Percentiles rank a stretch among this genome's conserved stretches.
Conservation (phyloP, 176 grass and related monocot species). For the Juncus effusus region DNA sequence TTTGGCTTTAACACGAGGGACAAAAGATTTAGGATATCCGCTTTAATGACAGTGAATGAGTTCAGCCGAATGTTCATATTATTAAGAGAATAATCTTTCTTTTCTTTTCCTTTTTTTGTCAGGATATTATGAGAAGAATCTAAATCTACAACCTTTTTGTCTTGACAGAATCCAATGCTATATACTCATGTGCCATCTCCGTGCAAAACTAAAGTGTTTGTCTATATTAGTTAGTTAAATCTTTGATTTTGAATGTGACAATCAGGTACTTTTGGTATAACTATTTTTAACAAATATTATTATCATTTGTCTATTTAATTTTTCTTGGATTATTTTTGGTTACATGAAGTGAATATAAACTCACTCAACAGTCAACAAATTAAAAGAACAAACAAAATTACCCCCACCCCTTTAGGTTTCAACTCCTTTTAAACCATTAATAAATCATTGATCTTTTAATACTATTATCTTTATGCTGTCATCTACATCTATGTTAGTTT, state of each 20-base stretch:
- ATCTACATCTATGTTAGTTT: too few species aligned
- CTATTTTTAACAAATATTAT: background rate
- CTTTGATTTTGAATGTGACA: background rate
- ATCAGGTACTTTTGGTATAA: background rate
- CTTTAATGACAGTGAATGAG: conserved; percentile 27
- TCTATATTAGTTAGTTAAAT: background rate
- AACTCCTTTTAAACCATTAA: too few species aligned
- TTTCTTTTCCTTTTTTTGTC: too few species aligned
- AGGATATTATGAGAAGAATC: too few species aligned
- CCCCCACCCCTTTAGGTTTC: too few species aligned
- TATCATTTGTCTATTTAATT: background rate
- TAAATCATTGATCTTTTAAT: too few species aligned
- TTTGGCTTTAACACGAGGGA: conserved; percentile 1
- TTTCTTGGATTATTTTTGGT: background rate
- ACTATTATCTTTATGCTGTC: too few species aligned
- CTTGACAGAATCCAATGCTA: conserved; percentile 36
- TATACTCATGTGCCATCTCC: background rate
- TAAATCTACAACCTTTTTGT: conserved; percentile 16
- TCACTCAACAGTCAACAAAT: too few species aligned
- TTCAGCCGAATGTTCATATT: conserved; percentile 20
- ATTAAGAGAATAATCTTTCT: conserved; percentile 13
- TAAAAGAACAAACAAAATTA: too few species aligned
- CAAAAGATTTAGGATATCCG: conserved; percentile 21
- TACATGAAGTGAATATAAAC: too few species aligned
- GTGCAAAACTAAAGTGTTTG: background rate